Conservation (phyloP, 495 filamentous ascomycete genomes). For the Trichoderma orchidacearum region DNA sequence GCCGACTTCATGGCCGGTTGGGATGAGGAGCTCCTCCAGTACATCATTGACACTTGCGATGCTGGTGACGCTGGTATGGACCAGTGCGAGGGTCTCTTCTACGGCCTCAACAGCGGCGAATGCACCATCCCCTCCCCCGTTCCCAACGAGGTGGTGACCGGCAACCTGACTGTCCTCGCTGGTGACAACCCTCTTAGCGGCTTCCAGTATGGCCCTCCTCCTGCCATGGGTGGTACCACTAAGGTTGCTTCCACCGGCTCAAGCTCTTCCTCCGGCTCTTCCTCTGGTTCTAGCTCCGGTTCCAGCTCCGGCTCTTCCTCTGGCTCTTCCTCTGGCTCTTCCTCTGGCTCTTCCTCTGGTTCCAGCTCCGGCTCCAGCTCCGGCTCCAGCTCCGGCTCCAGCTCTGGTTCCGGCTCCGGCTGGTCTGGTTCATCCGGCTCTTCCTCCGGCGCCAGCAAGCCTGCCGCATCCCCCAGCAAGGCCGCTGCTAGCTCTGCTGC, state of each 20-base stretch:
- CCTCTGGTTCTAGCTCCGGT: constrained; percentile 8
- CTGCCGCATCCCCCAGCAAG: background rate
- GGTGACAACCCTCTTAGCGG: constrained; percentile 41
- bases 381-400: constrained; percentile 10
- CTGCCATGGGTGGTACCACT: constrained; percentile 3
- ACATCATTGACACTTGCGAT: constrained; percentile 47
- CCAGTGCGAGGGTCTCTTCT: constrained; percentile 37
- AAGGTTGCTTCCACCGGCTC: background rate
- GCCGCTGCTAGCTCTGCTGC: constrained; percentile 3
- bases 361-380: constrained; percentile 11
- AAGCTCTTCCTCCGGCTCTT: constrained; percentile 14
- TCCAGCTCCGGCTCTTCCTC: constrained; percentile 5
- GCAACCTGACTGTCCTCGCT: constrained; percentile 32
- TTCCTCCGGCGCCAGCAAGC: background rate
- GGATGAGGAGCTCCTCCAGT: constrained; percentile 46
- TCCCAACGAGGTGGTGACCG: constrained; percentile 15
- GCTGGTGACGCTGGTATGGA: constrained; percentile 36
- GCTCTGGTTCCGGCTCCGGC: constrained; percentile 6
- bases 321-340: background rate
- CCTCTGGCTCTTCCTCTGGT: background rate
- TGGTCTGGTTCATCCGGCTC: background rate
- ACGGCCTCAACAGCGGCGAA: constrained; percentile 22
- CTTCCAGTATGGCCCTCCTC: constrained; percentile 15
- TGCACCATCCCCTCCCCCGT: constrained; percentile 35
- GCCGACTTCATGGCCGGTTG: constrained; percentile 65